Base-by-base conservation (phyloP, 768 basidiomycete species). In the Boletus subcaerulescens region DNA sequence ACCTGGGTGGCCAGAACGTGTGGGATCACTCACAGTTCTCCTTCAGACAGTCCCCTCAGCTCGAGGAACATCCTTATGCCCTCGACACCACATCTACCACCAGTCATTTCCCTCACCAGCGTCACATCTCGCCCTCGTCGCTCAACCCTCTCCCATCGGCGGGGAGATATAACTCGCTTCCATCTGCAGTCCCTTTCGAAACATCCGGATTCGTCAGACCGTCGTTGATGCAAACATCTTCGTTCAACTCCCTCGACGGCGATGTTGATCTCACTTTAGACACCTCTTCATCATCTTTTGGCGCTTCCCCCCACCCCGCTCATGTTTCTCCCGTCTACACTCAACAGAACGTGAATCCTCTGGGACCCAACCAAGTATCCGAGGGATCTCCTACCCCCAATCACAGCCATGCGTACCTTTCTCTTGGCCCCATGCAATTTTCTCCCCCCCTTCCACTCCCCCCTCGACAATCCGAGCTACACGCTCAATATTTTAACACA, bases 341-440 rank as follows among this genome's bases (percentile, higher is more conserved):
- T 33, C 68, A 61, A 32, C 35, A 43, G 11, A 51, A 17, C 42
- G 4, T 53, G 40, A 54, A 40, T 33, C 7, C 57, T 24, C 14
- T 57, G 48, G 65, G 60, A 12, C 32, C 57, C 40, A 52, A 32
- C 20, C 65, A 60, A 15, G 7, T 57, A 10, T 55, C 67, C 31
- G 57, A 60, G 13, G 33, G 32, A 20, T 55, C 67, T 26, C 51
- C 58, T 5, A 59, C 26, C 12, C 58, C 53, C 18, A 53, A 46
- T 29, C 0, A 41, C 33, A 50, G 15, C 46, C 56, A 47, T 13
- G 29, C 52, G 17, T 70, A 61, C 45, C 18, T 57, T 36, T 53
- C 68, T 8, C 8, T 57, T 31, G 67, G 61, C 12, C 67, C 69
- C 20, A 69, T 71, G 71, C 69, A 71, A 18, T 72, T 72, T 38